These are phyloP conservation scores for Musa balbisiana DNA, from an alignment of 202 grass and related monocot species.

Conservation along the genomic window DNA sequence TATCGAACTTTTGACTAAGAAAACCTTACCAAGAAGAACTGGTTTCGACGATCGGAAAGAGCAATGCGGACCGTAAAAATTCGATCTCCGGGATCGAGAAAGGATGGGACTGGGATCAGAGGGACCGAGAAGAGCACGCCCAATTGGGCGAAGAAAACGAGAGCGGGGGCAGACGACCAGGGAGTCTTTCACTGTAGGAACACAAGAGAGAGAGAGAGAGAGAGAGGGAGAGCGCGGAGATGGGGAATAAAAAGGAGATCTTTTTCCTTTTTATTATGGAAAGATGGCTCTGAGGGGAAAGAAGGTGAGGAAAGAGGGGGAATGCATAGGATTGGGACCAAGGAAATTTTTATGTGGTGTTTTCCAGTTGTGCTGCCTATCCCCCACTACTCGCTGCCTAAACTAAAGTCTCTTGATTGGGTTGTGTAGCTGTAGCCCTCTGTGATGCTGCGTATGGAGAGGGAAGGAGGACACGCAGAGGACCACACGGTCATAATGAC, in stretches of 20 bases:
- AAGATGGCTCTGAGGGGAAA: conserved; percentile 5
- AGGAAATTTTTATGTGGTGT: neutral
- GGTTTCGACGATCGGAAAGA: neutral
- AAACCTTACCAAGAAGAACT: neutral
- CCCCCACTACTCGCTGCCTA: neutral
- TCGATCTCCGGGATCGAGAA: neutral
- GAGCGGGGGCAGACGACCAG: neutral
- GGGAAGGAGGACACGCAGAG: too few species aligned
- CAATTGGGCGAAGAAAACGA: conserved; percentile 36
- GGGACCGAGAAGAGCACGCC: conserved; percentile 10
- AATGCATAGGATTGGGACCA: too few species aligned
- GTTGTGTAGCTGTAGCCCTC: too few species aligned
- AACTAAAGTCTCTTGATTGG: too few species aligned
- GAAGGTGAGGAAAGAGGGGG: conserved; percentile 4
- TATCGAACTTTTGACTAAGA: neutral
- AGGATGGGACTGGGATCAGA: conserved; percentile 1
- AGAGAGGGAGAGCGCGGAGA: conserved; percentile 5
- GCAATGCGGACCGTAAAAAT: neutral
- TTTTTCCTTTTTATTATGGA: conserved; percentile 24
- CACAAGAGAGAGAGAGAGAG: neutral
- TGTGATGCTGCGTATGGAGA: too few species aligned
- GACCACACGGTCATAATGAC: too few species aligned
- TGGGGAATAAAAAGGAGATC: conserved; percentile 8
- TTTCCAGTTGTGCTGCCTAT: conserved; percentile 3
- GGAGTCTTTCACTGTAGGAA: neutral